Evolutionary conservation across 164 flowering plant genomes (phyloP), one percentile per base, ranked within the genome.

Genomic region (Tetrastigma voinierianum): DNA sequence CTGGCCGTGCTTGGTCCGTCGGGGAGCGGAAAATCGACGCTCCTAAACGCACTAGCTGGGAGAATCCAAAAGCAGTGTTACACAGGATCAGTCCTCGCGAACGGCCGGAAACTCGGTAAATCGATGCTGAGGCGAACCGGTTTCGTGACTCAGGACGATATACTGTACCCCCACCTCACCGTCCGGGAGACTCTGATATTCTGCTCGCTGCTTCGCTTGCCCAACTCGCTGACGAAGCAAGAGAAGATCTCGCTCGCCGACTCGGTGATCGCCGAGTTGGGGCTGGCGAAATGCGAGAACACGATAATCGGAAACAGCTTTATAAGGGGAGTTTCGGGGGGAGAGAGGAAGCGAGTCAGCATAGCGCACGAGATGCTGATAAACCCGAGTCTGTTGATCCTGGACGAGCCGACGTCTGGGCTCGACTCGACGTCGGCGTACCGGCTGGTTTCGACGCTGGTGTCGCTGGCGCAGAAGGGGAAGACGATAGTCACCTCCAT

Each of bases 351-450:
- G 73, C 51, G 98, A 23, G 97, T 90, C 32, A 82, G 94, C 62
- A 93, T 93, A 20, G 98, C 81, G 0, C 93, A 89, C 57, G 98
- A 93, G 83, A 83, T 93, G 92, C 70, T 93, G 61, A 66, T 90
- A 25, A 86, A 88, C 79, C 98, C 97, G 5, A 87, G 93, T 25
- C 32, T 93, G 74, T 63, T 90, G 61, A 56, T 93, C 10, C 80
- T 93, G 17, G 98, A 93, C 72, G 98, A 93, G 69, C 97, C 97
- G 14, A 93, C 98, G 43, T 89, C 96, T 2, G 98, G 98, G 24
- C 62, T 93, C 51, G 98, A 93, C 82, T 81, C 98, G 4, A 93
- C 98, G 19, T 87, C 92, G 58, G 96, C 98, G 13, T 75, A 81
- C 57, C 71, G 95, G 59, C 59, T 93, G 76, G 84, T 89, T 44